Percentiles rank a stretch among this genome's conserved stretches.
Evolutionary conservation across 2,329 filamentous ascomycete genomes (phyloP).

Genomic region (Phyllachora maydis): DNA sequence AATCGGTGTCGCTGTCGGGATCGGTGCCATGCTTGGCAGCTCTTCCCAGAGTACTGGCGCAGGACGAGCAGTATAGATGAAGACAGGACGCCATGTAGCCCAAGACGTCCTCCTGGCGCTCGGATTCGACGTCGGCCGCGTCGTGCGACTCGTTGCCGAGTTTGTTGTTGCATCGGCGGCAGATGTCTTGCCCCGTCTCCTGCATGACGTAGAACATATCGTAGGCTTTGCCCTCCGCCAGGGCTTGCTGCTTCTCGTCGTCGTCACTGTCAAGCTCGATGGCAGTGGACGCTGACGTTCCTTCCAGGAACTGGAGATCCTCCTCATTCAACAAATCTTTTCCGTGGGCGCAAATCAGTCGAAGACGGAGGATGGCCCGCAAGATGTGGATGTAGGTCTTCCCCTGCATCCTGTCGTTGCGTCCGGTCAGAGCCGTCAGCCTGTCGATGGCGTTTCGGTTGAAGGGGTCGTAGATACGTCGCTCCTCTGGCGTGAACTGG

Average conservation of each 20-base stretch:
- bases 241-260: conserved; percentile 31
- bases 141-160: conserved; percentile 36
- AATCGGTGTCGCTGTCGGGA: conserved; percentile 1
- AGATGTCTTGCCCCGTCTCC: conserved; percentile 59
- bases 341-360: conserved; percentile 85
- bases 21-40: neutral
- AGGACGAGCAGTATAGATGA: conserved; percentile 63
- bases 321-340: conserved; percentile 72
- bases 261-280: conserved; percentile 78
- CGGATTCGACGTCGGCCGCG: conserved; percentile 32
- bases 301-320: conserved; percentile 61
- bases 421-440: conserved; percentile 50
- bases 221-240: conserved; percentile 57
- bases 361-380: conserved; percentile 74
- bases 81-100: conserved; percentile 75
- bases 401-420: conserved; percentile 47
- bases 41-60: conserved; percentile 43
- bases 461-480: conserved; percentile 65
- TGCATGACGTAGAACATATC: conserved; percentile 71
- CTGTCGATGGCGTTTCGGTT: conserved; percentile 61
- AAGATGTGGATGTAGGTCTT: conserved; percentile 88
- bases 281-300: conserved; percentile 63
- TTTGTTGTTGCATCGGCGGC: conserved; percentile 46
- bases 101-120: conserved; percentile 41
- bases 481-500: conserved; percentile 57